Evolutionary conservation across 2,329 filamentous ascomycete genomes (phyloP).

Genomic region (Sclerotinia subarctica): DNA sequence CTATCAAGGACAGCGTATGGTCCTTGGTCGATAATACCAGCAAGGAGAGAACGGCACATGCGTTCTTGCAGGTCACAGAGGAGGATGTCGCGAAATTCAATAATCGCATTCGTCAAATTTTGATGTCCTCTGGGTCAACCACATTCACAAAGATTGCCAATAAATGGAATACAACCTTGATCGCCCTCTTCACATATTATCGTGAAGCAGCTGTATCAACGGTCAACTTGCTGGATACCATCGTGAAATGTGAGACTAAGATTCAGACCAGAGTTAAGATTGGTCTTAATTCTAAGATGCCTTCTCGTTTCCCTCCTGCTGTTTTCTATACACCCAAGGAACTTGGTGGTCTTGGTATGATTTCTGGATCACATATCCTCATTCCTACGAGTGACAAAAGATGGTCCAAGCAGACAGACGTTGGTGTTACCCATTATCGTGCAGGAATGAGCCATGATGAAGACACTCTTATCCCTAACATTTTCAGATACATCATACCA

Average conservation of each 20-base stretch:
- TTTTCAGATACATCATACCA: slow-evolving; percentile 98
- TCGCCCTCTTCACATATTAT: slow-evolving; percentile 97
- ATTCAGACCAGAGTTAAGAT: slow-evolving; percentile 99
- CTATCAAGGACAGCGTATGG: slow-evolving; percentile 97
- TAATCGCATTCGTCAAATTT: slow-evolving; percentile 94
- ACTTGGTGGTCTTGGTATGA: slow-evolving; percentile 95
- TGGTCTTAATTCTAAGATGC: slow-evolving; percentile 98
- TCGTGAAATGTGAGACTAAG: slow-evolving; percentile 99
- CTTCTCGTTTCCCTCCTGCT: slow-evolving; percentile 93
- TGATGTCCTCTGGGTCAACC: slow-evolving; percentile 99
- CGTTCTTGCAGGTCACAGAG: slow-evolving; percentile 95
- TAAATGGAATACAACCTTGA: slow-evolving; percentile 98
- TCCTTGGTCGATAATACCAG: slow-evolving; percentile 93
- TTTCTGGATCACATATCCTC: slow-evolving; percentile 95
- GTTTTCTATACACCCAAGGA: slow-evolving; percentile 99
- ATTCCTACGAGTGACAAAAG: slow-evolving; percentile 97
- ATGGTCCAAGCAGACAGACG: slow-evolving; percentile 97
- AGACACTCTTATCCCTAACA: slow-evolving; percentile 96
- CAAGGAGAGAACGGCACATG: slow-evolving; percentile 95
- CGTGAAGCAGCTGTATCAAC: slow-evolving; percentile 96
- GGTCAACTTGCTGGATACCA: slow-evolving; percentile 88
- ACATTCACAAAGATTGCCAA: slow-evolving; percentile 99
- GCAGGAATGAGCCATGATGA: slow-evolving; percentile 98
- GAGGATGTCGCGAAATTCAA: slow-evolving; percentile 99
- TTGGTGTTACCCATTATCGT: slow-evolving; percentile 93